Evolutionary conservation across 345 rosid species (phyloP).

Genomic region (Syzygium grande): DNA sequence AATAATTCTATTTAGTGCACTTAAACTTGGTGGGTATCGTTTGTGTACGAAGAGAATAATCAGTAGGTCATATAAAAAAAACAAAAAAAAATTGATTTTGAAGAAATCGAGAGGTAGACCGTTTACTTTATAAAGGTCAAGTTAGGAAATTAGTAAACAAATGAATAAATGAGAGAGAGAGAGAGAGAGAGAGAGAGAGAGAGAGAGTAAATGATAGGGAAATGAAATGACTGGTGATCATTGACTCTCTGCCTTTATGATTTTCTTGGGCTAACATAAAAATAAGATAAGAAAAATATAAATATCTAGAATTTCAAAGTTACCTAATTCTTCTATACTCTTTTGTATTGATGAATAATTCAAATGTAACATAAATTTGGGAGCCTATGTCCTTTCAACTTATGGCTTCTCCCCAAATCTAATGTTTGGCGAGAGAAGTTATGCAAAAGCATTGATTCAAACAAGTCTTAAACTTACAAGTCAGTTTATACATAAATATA

Average conservation of each 20-base stretch:
- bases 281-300: not conserved
- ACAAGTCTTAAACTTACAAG: not conserved
- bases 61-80: not conserved
- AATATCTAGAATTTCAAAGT: not conserved
- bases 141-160: not conserved
- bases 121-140: not conserved
- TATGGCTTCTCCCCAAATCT: not conserved
- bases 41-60: not conserved
- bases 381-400: not conserved
- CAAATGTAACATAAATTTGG: not conserved
- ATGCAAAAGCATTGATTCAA: not conserved
- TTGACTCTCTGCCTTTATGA: not conserved
- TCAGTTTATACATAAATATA: not conserved
- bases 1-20: not conserved
- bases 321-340: not conserved
- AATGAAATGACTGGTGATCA: not conserved
- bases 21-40: not conserved
- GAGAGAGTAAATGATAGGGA: not conserved
- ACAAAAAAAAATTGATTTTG: not conserved
- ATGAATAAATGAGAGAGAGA: not conserved
- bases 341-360: not conserved
- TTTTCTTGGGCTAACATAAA: not conserved
- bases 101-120: not conserved
- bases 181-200: not conserved
- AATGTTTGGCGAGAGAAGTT: not conserved